Evolutionary conservation across 2,329 filamentous ascomycete species (phyloP).

Genomic region (Paecilomyces dactylethromorphus): DNA sequence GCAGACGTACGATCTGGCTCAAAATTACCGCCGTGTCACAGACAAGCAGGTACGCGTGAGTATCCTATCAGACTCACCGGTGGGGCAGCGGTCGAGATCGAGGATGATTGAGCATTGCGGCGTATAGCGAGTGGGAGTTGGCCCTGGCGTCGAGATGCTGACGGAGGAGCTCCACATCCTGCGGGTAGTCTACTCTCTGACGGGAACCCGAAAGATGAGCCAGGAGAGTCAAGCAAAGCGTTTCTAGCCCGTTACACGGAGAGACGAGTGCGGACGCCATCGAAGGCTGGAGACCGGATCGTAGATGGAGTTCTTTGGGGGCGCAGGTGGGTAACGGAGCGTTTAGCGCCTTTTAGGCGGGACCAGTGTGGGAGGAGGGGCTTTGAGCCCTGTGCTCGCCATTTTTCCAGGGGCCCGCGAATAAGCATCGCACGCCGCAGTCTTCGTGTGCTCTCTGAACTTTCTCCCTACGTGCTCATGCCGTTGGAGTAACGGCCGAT

Average conservation of each 20-base stretch:
- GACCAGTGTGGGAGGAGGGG: neutral
- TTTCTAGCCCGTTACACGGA: neutral
- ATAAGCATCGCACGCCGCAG: neutral
- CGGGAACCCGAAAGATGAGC: neutral
- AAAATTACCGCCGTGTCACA: neutral
- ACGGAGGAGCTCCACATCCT: neutral
- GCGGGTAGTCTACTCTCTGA: neutral
- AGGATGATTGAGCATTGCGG: neutral
- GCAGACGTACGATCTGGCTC: neutral
- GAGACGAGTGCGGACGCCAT: neutral
- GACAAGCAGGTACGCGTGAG: neutral
- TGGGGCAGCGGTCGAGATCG: neutral
- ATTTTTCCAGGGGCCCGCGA: neutral
- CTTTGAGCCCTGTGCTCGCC: neutral
- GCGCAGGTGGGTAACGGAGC: neutral
- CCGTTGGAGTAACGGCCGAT: neutral
- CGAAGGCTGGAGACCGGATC: neutral
- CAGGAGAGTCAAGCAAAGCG: neutral
- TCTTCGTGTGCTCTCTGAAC: neutral
- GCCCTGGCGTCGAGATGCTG: neutral
- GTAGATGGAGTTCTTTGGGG: neutral
- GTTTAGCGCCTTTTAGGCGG: neutral
- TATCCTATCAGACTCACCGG: neutral
- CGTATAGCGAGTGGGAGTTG: neutral
- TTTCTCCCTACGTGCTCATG: neutral